Percentiles rank a stretch among this genome's conserved stretches.
These are phyloP conservation scores for Sphaerulina vaccinii DNA, from an alignment of 2,329 filamentous ascomycete species.

Conservation along the genomic window DNA sequence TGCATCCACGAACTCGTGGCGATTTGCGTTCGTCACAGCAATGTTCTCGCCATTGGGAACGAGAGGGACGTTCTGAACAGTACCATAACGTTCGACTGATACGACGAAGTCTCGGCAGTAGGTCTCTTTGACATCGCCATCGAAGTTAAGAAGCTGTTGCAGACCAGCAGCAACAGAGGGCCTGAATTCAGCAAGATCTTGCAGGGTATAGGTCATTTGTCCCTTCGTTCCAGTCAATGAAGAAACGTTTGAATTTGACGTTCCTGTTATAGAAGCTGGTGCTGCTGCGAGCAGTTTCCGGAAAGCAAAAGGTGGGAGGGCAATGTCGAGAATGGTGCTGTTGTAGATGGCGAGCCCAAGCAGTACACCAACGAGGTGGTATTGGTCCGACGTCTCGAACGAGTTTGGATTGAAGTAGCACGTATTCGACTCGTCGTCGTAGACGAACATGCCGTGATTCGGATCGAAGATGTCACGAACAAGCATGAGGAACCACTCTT, in stretches of 20 bases:
- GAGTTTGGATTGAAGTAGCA: conserved; percentile 93
- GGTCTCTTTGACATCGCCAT: conserved; percentile 76
- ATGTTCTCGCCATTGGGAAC: conserved; percentile 70
- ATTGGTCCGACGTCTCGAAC: conserved; percentile 88
- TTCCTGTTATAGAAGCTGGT: conserved; percentile 59
- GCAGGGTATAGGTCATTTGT: conserved; percentile 69
- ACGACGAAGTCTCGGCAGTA: conserved; percentile 82
- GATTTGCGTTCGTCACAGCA: conserved; percentile 79
- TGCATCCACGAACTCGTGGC: conserved; percentile 80
- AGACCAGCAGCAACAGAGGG: conserved; percentile 74
- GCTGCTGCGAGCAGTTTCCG: conserved; percentile 79
- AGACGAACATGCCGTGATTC: conserved; percentile 85
- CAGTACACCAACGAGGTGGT: conserved; percentile 83
- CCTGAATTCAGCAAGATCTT: conserved; percentile 79
- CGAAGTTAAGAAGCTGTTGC: conserved; percentile 73
- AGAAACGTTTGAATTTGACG: conserved; percentile 49
- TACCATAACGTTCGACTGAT: conserved; percentile 74
- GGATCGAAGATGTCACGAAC: conserved; percentile 89
- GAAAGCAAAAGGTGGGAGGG: conserved; percentile 84
- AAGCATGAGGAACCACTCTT: conserved; percentile 91
- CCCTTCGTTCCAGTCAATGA: conserved; percentile 36
- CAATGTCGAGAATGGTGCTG: conserved; percentile 85
- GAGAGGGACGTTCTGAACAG: conserved; percentile 64
- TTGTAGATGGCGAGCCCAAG: conserved; percentile 92
- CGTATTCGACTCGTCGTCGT: conserved; percentile 84